These are phyloP conservation scores for Geotrichum reessii DNA, from an alignment of 1,139 yeast genomes.

Conservation along the genomic window DNA sequence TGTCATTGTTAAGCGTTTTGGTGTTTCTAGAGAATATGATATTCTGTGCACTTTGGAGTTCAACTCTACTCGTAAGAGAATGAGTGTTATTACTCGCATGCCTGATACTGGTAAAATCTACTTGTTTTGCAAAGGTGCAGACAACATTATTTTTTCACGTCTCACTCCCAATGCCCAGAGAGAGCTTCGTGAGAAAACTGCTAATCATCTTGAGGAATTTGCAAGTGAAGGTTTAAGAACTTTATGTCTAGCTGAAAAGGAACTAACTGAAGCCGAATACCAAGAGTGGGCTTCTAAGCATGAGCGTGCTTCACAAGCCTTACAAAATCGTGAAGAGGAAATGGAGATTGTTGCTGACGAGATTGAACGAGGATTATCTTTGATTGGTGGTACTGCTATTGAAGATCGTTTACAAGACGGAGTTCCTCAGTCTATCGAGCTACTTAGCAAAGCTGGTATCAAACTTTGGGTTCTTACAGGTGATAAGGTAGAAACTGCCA, in stretches of 20 bases:
- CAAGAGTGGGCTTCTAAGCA: constrained; percentile 61
- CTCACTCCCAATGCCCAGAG: constrained; percentile 32
- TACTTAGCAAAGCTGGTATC: constrained; percentile 80
- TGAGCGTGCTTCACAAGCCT: constrained; percentile 64
- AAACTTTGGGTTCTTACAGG: constrained; percentile 96
- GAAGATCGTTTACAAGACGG: constrained; percentile 93
- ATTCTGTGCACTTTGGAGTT: constrained; percentile 88
- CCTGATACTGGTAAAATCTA: constrained; percentile 83
- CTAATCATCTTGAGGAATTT: constrained; percentile 75
- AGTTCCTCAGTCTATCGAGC: constrained; percentile 84
- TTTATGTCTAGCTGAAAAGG: constrained; percentile 80
- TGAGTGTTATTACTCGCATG: constrained; percentile 90
- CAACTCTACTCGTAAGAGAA: constrained; percentile 93
- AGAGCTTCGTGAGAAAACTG: constrained; percentile 41
- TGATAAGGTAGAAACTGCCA: constrained; percentile 94
- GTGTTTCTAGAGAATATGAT: constrained; percentile 61
- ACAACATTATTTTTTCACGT: constrained; percentile 87
- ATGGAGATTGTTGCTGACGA: constrained; percentile 72
- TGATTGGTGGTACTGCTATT: constrained; percentile 93
- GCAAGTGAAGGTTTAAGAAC: constrained; percentile 96
- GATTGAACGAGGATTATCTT: constrained; percentile 61
- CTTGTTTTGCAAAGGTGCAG: constrained; percentile 95
- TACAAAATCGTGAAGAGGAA: constrained; percentile 67
- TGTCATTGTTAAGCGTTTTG: constrained; percentile 65
- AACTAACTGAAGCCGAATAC: constrained; percentile 56